Conservation (phyloP, 305 asterid genomes). For the Solanum hybrid region DNA sequence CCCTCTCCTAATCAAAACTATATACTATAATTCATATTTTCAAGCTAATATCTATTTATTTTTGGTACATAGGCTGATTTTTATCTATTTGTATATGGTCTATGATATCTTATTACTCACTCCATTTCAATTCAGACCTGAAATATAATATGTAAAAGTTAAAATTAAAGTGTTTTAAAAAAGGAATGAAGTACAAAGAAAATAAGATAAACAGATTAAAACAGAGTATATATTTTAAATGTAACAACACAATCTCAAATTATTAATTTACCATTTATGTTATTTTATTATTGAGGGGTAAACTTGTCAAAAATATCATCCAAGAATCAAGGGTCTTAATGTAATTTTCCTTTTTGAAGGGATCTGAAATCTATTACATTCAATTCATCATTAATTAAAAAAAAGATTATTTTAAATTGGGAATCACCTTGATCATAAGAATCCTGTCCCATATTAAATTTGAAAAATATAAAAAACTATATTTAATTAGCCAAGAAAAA, state of each 20-base stretch:
- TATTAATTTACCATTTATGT: background rate
- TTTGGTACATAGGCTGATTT: background rate
- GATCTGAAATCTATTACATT: slow-evolving; percentile 2
- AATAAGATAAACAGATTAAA: background rate
- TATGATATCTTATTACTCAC: background rate
- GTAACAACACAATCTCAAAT: background rate
- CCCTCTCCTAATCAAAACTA: background rate
- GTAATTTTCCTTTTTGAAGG: background rate
- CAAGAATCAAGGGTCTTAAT: background rate
- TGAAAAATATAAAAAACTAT: background rate
- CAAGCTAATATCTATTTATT: background rate
- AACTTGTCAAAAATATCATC: background rate
- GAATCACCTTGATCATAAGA: slow-evolving; percentile 3
- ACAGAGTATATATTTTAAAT: background rate
- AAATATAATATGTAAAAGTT: too few relatives aligned
- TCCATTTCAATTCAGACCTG: background rate
- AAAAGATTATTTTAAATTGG: background rate
- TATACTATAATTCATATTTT: background rate
- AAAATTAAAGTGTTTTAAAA: background rate
- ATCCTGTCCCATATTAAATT: slow-evolving; percentile 12
- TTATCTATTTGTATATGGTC: background rate
- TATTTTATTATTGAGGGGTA: background rate
- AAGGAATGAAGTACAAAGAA: background rate
- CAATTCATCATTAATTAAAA: slow-evolving; percentile 4
- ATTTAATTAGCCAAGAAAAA: slow-evolving; percentile 24